These are phyloP conservation scores for Phylloporus sp. DNA, from an alignment of 768 basidiomycete genomes.

Conservation along the genomic window DNA sequence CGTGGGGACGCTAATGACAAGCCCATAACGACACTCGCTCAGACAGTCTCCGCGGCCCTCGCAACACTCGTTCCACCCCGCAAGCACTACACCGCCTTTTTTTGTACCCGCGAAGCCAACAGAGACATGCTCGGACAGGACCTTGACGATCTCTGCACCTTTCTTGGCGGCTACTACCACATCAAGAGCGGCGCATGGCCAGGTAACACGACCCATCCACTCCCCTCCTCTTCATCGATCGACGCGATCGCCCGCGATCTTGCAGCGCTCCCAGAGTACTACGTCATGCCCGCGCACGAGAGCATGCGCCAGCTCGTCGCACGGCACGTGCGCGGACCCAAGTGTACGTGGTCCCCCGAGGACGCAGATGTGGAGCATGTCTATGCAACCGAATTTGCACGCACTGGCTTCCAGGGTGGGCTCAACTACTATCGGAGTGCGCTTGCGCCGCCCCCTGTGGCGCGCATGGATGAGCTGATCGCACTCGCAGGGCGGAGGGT, in stretches of 20 bases:
- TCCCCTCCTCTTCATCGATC: constrained; percentile 29
- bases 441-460: constrained; percentile 28
- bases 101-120: constrained; percentile 44
- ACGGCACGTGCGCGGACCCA: constrained; percentile 30
- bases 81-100: constrained; percentile 57
- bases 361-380: constrained; percentile 39
- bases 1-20: constrained; percentile 1
- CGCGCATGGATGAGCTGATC: constrained; percentile 38
- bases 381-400: constrained; percentile 46
- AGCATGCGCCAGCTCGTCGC: constrained; percentile 50
- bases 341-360: constrained; percentile 44
- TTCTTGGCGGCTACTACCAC: constrained; percentile 34
- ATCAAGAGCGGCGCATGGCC: constrained; percentile 56
- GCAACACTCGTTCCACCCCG: constrained; percentile 44
- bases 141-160: constrained; percentile 18
- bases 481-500: constrained; percentile 46
- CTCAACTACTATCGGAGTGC: constrained; percentile 52
- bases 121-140: constrained; percentile 34
- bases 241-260: constrained; percentile 30
- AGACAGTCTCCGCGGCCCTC: constrained; percentile 24
- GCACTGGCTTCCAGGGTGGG: constrained; percentile 63
- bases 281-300: constrained; percentile 53
- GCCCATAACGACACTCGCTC: constrained; percentile 6
- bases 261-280: constrained; percentile 51
- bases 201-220: constrained; percentile 38